phyloP scores from a whole-genome alignment of 768 basidiomycete genomes.

The Lentinula raphanica region DNA sequence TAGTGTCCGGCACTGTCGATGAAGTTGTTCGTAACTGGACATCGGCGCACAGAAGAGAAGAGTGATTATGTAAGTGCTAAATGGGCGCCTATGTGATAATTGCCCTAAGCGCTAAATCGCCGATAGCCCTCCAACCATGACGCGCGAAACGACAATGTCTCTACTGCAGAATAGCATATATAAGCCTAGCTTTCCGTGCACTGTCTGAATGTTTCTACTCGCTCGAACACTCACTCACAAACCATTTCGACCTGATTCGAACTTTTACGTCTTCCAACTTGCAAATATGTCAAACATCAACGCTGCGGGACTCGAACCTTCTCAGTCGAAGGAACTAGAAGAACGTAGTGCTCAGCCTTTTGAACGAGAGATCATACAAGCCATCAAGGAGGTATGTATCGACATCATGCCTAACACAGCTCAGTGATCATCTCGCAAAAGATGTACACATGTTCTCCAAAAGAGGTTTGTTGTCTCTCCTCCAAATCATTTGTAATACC shows the following conservation, averaged over 20 bases:
- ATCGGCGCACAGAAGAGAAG: conserved; percentile 29
- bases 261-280: not conserved
- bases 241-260: not conserved
- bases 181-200: too few species aligned
- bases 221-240: not conserved
- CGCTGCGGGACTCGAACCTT: conserved; percentile 34
- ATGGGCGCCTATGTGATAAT: not conserved
- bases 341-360: conserved; percentile 29
- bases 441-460: conserved; percentile 36
- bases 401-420: not conserved
- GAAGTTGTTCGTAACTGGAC: conserved; percentile 83
- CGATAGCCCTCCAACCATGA: not conserved
- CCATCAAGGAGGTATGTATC: conserved; percentile 33
- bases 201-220: too few species aligned
- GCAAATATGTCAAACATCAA: conserved; percentile 17
- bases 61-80: too few species aligned
- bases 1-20: conserved; percentile 87
- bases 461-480: conserved; percentile 19
- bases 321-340: conserved; percentile 30
- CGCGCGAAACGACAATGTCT: not conserved
- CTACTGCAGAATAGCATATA: not conserved
- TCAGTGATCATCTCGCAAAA: not conserved
- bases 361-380: conserved; percentile 32
- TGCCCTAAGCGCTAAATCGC: not conserved
- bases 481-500: not conserved